Evolutionary conservation across 495 filamentous ascomycete genomes (phyloP).

Genomic region (Hypoxylon perforatum): DNA sequence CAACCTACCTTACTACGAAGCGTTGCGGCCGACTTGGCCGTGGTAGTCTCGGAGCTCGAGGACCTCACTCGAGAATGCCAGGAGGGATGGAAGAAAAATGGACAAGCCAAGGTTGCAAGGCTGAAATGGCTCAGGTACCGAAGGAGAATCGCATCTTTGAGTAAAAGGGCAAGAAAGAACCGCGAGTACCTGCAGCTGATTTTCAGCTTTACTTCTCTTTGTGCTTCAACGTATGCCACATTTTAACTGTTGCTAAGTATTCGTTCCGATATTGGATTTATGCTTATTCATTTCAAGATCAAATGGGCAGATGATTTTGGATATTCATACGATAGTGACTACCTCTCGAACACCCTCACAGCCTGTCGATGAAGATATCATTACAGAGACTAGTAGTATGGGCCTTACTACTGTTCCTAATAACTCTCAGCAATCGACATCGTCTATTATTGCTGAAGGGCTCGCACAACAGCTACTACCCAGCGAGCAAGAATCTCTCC

Average conservation of each 20-base stretch:
- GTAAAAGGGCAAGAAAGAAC: conserved; percentile 9
- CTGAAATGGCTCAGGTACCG: conserved; percentile 14
- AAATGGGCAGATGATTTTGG: conserved; percentile 17
- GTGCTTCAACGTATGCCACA: conserved; percentile 14
- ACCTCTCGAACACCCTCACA: neutral
- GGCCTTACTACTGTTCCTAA: no score
- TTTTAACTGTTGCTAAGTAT: neutral
- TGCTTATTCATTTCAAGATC: conserved; percentile 1
- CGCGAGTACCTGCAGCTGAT: conserved; percentile 4
- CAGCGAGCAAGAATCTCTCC: neutral
- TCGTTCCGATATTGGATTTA: neutral
- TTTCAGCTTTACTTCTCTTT: neutral
- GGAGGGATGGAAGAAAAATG: neutral
- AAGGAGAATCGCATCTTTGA: conserved; percentile 6
- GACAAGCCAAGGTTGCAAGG: neutral
- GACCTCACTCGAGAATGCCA: neutral
- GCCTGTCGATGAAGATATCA: no score
- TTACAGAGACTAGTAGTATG: no score
- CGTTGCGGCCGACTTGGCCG: neutral
- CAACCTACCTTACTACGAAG: no score
- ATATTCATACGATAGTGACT: conserved; percentile 19
- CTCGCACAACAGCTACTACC: no score
- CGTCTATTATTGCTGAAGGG: neutral
- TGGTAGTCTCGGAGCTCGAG: conserved; percentile 1
- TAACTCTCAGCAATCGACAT: no score